Conservation (phyloP, 2,329 filamentous ascomycete species). For the Berkeleyomyces rouxiae region DNA sequence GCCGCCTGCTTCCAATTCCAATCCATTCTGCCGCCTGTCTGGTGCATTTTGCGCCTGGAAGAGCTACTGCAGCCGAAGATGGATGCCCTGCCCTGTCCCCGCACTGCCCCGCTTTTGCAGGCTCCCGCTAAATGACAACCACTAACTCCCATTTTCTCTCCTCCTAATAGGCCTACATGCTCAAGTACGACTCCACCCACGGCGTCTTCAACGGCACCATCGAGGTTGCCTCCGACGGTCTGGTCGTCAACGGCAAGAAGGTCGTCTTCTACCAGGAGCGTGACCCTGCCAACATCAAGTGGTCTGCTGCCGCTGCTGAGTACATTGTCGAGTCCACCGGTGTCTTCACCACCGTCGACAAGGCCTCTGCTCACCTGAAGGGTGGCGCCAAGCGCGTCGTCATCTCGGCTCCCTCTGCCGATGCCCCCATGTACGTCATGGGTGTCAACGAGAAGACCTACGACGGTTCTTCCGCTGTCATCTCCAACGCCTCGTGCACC, state of each 20-base stretch:
- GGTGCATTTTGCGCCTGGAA: background rate
- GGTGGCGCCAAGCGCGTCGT: conserved; percentile 97
- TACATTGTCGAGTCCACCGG: conserved; percentile 54
- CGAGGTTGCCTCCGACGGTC: conserved; percentile 50
- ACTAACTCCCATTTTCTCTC: background rate
- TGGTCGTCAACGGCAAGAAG: conserved; percentile 85
- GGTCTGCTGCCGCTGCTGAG: conserved; percentile 65
- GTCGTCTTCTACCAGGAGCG: conserved; percentile 21
- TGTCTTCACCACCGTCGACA: conserved; percentile 89
- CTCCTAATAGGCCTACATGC: conserved; percentile 73
- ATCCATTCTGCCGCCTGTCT: conserved; percentile 7
- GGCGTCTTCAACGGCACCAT: conserved; percentile 90
- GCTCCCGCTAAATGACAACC: conserved; percentile 6
- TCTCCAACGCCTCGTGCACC: conserved; percentile 99
- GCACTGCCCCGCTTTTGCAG: conserved; percentile 8
- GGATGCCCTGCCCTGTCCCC: background rate
- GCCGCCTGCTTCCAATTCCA: conserved; percentile 1
- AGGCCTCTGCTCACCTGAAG: conserved; percentile 85
- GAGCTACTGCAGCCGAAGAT: conserved; percentile 3
- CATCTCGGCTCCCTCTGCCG: conserved; percentile 81
- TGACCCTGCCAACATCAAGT: conserved; percentile 66
- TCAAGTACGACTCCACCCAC: conserved; percentile 98
- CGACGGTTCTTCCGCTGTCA: conserved; percentile 77
- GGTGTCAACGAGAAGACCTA: conserved; percentile 94
- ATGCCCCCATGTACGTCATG: conserved; percentile 99